These are phyloP conservation scores for Sporothrix luriei DNA, from an alignment of 2,329 filamentous ascomycete genomes.

Conservation along the genomic window DNA sequence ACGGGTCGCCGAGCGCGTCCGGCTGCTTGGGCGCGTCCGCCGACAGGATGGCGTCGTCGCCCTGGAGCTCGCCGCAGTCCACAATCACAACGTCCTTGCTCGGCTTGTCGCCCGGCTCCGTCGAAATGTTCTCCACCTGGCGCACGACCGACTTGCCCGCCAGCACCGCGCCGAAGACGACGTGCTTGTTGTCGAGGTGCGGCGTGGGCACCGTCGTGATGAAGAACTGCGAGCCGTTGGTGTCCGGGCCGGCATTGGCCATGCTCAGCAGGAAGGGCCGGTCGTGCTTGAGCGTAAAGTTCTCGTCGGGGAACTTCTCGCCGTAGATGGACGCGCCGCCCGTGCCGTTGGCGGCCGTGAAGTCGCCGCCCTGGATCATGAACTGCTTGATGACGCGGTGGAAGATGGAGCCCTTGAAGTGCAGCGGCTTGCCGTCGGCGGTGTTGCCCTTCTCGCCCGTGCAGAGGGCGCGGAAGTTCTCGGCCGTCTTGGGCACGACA, in stretches of 20 bases:
- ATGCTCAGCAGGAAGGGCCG: slow-evolving; percentile 93
- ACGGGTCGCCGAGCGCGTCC: slow-evolving; percentile 83
- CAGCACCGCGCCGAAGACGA: slow-evolving; percentile 93
- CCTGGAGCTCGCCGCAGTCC: slow-evolving; percentile 84
- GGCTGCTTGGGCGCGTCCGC: slow-evolving; percentile 66
- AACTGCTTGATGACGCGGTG: slow-evolving; percentile 98
- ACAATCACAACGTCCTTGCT: slow-evolving; percentile 69
- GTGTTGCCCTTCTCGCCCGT: slow-evolving; percentile 91
- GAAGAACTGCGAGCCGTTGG: slow-evolving; percentile 98
- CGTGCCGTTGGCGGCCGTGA: slow-evolving; percentile 91
- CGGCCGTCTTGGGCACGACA: slow-evolving; percentile 89
- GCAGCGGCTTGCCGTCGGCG: slow-evolving; percentile 78
- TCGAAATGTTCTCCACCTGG: slow-evolving; percentile 82
- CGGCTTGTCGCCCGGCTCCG: slow-evolving; percentile 76
- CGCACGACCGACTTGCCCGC: slow-evolving; percentile 89
- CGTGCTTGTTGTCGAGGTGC: slow-evolving; percentile 90
- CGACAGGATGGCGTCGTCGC: slow-evolving; percentile 63
- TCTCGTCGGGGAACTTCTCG: slow-evolving; percentile 96
- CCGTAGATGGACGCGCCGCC: slow-evolving; percentile 97
- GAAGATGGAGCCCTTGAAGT: slow-evolving; percentile 91
- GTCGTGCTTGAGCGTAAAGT: slow-evolving; percentile 89
- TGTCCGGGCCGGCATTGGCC: slow-evolving; percentile 93
- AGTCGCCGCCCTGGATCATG: slow-evolving; percentile 98
- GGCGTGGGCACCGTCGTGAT: slow-evolving; percentile 93
- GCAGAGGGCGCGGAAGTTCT: slow-evolving; percentile 94